phyloP scores from a whole-genome alignment of 352 stramenopile genomes.

The Phytopythium montanum region DNA sequence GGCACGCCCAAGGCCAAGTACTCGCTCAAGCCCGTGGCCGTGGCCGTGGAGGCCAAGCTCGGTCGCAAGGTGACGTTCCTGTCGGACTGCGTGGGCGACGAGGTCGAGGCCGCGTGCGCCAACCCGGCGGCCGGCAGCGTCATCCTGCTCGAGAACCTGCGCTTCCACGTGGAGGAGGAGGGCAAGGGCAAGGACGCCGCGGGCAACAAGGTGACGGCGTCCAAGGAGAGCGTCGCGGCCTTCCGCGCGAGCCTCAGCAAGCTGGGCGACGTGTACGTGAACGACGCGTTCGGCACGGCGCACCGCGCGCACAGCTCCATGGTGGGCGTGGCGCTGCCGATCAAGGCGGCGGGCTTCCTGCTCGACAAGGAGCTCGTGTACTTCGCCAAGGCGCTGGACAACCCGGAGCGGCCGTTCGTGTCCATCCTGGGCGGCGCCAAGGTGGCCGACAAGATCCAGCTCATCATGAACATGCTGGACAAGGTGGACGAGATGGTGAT shows the following conservation, averaged over 20 bases:
- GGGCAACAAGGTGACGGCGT: conserved; percentile 82
- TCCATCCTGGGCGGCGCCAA: conserved; percentile 99
- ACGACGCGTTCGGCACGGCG: conserved; percentile 99
- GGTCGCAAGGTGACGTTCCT: conserved; percentile 91
- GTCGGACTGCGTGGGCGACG: conserved; percentile 94
- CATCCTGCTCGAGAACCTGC: conserved; percentile 98
- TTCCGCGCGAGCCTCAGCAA: conserved; percentile 82
- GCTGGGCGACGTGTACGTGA: conserved; percentile 97
- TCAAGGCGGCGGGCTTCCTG: conserved; percentile 94
- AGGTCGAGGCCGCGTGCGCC: conserved; percentile 78
- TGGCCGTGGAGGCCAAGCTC: conserved; percentile 91
- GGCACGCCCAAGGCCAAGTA: conserved; percentile 93
- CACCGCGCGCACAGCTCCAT: conserved; percentile 99
- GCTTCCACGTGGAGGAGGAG: conserved; percentile 96
- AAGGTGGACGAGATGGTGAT: conserved; percentile 99
- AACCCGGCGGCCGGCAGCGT: conserved; percentile 77
- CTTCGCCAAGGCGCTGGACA: conserved; percentile 98
- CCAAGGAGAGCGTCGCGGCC: conserved; percentile 92
- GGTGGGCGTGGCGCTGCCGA: conserved; percentile 92
- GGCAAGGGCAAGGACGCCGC: conserved; percentile 53
- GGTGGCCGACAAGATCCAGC: conserved; percentile 99
- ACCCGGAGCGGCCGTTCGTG: conserved; percentile 95
- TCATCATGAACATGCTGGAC: conserved; percentile 99
- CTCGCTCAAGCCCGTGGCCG: conserved; percentile 93
- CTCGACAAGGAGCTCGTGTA: conserved; percentile 99